A percentile compares a stretch with the other conserved stretches of the same genome.
These are phyloP conservation scores for Cynanchum wilfordii DNA, from an alignment of 257 asterid genomes.

Conservation along the genomic window DNA sequence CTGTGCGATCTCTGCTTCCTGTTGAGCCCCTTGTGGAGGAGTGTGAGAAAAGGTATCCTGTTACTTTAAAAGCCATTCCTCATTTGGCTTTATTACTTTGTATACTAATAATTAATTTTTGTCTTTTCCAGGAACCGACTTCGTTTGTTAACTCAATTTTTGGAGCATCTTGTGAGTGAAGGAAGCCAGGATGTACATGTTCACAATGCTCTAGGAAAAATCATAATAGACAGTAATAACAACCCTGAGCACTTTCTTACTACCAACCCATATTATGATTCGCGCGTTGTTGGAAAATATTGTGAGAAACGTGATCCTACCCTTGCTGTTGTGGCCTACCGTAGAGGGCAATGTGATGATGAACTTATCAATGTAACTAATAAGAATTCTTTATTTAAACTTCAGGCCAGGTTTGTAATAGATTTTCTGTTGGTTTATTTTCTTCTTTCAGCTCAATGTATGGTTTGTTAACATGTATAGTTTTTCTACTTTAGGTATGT, in stretches of 20 bases:
- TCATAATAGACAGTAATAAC: constrained; percentile 95
- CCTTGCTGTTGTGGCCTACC: constrained; percentile 98
- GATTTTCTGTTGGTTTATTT: constrained; percentile 11
- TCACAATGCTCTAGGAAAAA: constrained; percentile 98
- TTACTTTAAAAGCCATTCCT: constrained; percentile 3
- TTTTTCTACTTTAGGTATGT: constrained; percentile 59
- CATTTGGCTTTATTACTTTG: constrained; percentile 7
- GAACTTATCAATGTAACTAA: constrained; percentile 92
- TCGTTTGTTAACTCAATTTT: constrained; percentile 90
- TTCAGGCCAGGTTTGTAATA: constrained; percentile 85
- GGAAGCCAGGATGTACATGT: constrained; percentile 99
- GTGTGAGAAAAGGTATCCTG: constrained; percentile 92
- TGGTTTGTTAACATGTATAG: constrained; percentile 11
- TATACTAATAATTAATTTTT: constrained; percentile 15
- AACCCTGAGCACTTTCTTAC: constrained; percentile 99
- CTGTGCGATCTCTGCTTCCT: constrained; percentile 97
- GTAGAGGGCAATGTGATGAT: constrained; percentile 97
- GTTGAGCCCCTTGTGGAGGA: constrained; percentile 98
- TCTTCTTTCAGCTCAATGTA: constrained; percentile 12
- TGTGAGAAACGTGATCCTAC: constrained; percentile 99
- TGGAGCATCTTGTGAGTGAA: constrained; percentile 99
- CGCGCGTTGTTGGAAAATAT: constrained; percentile 97
- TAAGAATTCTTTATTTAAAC: constrained; percentile 91
- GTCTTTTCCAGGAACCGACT: constrained; percentile 78
- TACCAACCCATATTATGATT: constrained; percentile 94